These are phyloP conservation scores for Rhizophagus prolifer DNA, from an alignment of 192 early-diverging fungal species.

Conservation along the genomic window DNA sequence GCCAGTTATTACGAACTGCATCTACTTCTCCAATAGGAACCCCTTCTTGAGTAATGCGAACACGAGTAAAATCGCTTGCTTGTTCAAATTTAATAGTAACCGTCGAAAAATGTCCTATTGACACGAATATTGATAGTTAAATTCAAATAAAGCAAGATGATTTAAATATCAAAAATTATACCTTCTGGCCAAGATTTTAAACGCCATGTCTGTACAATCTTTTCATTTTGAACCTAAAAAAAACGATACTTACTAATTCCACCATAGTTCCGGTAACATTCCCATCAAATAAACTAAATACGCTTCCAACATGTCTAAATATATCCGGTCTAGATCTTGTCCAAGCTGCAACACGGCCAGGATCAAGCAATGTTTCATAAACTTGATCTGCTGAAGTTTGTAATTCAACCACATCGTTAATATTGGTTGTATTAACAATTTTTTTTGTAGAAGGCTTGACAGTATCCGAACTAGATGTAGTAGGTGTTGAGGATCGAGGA, in stretches of 20 bases:
- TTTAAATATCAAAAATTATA: conserved; percentile 16
- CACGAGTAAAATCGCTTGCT: conserved; percentile 57
- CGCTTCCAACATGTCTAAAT: conserved; percentile 55
- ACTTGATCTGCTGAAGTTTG: conserved; percentile 78
- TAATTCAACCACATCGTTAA: conserved; percentile 80
- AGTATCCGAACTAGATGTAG: conserved; percentile 9
- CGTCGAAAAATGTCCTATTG: conserved; percentile 73
- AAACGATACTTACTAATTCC: conserved; percentile 55
- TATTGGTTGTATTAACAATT: conserved; percentile 59
- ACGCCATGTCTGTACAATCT: conserved; percentile 86
- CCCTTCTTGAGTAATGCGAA: conserved; percentile 76
- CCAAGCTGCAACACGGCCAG: conserved; percentile 73
- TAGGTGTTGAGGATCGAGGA: conserved; percentile 10
- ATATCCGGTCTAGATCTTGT: conserved; percentile 71
- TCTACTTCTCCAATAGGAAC: conserved; percentile 90
- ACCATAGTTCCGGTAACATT: conserved; percentile 79
- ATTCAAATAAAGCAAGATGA: background rate
- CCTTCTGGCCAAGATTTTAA: conserved; percentile 80
- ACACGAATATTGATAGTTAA: background rate
- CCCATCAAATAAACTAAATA: conserved; percentile 83
- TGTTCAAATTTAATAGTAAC: conserved; percentile 79
- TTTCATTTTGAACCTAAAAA: conserved; percentile 56
- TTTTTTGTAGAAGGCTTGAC: conserved; percentile 30
- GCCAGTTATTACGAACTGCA: conserved; percentile 83
- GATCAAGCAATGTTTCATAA: conserved; percentile 79